Base-by-base conservation (phyloP, 2,329 filamentous ascomycete species). In the Aureobasidium sp. region DNA sequence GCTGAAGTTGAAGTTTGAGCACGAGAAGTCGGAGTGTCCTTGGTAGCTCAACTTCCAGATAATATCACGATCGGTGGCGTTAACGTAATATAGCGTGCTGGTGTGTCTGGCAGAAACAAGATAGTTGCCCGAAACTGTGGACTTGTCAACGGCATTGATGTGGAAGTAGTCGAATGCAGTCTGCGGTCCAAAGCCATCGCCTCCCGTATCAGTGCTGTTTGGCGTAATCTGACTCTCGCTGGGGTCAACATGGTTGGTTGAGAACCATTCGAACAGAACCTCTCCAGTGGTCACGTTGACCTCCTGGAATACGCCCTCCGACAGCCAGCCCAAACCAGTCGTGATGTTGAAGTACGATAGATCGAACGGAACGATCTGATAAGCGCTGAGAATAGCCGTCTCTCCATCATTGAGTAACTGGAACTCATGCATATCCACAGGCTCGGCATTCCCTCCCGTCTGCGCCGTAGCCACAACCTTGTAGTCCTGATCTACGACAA, bases 241-340 rank as follows among this genome's bases (percentile, higher is more conserved):
- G 1, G 78, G 79, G 20, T 74, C 70, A 22, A 82, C 73, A 68
- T 83, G 78, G 48, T 83, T 79, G 1, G 83, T 70, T 64, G 78
- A 79, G 45, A 73, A 76, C 82, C 82, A 84, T 64, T 84, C 81
- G 64, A 84, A 85, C 14, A 84, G 66, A 1, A 84, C 70, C 31
- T 79, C 72, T 3, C 81, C 80, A 5, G 78, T 81, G 31, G 76
- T 71, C 36, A 81, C 78, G 63, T 82, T 75, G 41, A 82, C 63
- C 34, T 68, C 67, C 41, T 69, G 68, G 48, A 69, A 69, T 17
- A 66, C 61, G 20, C 64, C 64, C 67, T 79, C 72, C 66, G 77
- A 74, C 29, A 80, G 63, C 75, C 76, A 80, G 0, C 76, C 77
- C 41, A 77, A 67, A 5, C 76, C 76, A 9, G 71, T 70, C 39